Percentiles rank a stretch among this genome's conserved stretches.
phyloP scores from a whole-genome alignment of 2,329 filamentous ascomycete genomes.

The Chaetomiaceae sp. region DNA sequence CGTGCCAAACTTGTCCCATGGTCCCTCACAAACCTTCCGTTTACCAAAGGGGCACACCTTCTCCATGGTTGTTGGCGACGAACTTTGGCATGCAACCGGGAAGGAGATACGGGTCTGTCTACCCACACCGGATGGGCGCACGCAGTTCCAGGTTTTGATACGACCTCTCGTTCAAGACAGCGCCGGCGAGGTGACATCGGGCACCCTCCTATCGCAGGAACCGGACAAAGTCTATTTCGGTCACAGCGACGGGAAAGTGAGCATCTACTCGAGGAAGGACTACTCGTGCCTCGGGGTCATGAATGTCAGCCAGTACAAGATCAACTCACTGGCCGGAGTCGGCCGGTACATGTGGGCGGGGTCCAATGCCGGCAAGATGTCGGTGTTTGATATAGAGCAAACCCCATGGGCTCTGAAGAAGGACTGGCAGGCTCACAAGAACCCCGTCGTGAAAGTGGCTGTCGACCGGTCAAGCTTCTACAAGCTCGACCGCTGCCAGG shows the following conservation, averaged over 20 bases:
- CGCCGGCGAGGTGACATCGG: constrained; percentile 82
- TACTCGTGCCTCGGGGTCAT: constrained; percentile 75
- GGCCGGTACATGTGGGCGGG: constrained; percentile 85
- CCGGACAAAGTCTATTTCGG: constrained; percentile 82
- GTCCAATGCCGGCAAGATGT: constrained; percentile 90
- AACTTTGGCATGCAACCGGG: constrained; percentile 82
- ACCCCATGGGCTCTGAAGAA: constrained; percentile 89
- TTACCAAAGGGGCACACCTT: constrained; percentile 79
- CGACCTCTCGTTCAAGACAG: constrained; percentile 65
- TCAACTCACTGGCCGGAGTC: constrained; percentile 78
- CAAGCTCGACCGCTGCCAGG: constrained; percentile 76
- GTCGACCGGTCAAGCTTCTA: constrained; percentile 79
- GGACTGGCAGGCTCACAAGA: constrained; percentile 89
- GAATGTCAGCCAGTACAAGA: constrained; percentile 90
- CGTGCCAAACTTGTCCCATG: constrained; percentile 67
- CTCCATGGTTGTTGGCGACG: constrained; percentile 78
- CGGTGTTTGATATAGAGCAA: constrained; percentile 78
- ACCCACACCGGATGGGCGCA: constrained; percentile 62
- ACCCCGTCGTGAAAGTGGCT: constrained; percentile 71
- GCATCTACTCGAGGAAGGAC: constrained; percentile 77
- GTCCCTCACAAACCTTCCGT: constrained; percentile 68
- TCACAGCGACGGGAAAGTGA: constrained; percentile 89
- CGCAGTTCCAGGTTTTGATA: constrained; percentile 69
- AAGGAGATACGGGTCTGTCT: constrained; percentile 83
- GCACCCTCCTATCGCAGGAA: constrained; percentile 67